Base-by-base conservation (phyloP, 768 basidiomycete species). In the Leucocoprinus sp. region DNA sequence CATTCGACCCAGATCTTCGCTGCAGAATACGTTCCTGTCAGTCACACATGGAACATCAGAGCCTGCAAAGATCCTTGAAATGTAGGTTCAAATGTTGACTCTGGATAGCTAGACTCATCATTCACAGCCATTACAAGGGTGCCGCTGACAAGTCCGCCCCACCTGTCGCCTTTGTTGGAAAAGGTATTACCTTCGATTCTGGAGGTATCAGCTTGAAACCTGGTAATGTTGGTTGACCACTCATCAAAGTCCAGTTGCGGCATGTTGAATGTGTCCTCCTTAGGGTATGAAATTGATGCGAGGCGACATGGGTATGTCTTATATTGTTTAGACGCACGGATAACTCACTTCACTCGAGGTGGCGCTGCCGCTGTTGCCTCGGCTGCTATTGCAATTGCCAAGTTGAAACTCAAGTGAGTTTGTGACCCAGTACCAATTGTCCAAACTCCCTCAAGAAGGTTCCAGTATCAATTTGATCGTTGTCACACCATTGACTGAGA, bases 181-280 rank as follows among this genome's bases (percentile, higher is more conserved):
- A 93, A 60, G 90, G 90, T 50, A 82, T 93, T 58, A 91, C 89
- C 12, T 93, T 93, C 52, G 89, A 93, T 61, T 79, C 80, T 2
- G 89, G 89, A 70, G 88, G 88, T 53, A 91, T 91, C 61, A 84
- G 82, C 49, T 64, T 93, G 61, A 93, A 93, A 64, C 78, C 85
- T n/a, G 58, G 71, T 26, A 71, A 72, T 26, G 86, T 81, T 50
- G 55, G 76, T 69, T 5, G 6, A 4, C 4, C 14, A 12, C 11
- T 34, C 36, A 42, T 41, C 34, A 9, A n/a, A 18, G 39, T 17
- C 37, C 21, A 35, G 38, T 36, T 45, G 2, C 5, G 14, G 2
- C 1, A 2, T 4, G 22, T 15, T 45, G 14, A 7, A n/a, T 14
- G 31, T 31, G 9, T 31, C 8, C 38, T 31, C 15, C 28, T 46